Conservation (phyloP, 2,329 filamentous ascomycete genomes). For the Claviceps pusilla region DNA sequence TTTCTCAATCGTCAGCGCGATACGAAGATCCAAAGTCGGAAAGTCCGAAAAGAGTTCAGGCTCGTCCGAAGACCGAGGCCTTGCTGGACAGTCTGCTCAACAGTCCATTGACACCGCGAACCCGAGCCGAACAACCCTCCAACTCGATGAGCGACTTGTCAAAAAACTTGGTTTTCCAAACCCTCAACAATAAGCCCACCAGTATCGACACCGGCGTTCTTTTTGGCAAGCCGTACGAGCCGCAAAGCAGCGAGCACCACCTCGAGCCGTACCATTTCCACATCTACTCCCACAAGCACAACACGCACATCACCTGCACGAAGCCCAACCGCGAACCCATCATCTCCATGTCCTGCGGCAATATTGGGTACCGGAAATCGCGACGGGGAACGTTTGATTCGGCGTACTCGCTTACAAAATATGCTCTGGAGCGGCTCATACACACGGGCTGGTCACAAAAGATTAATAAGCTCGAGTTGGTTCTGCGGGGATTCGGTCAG, state of each 20-base stretch:
- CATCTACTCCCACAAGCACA: slow-evolving; percentile 79
- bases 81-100: slow-evolving; percentile 22
- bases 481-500: slow-evolving; percentile 70
- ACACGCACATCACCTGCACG: slow-evolving; percentile 84
- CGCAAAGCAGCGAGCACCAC: slow-evolving; percentile 20
- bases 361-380: slow-evolving; percentile 80
- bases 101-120: slow-evolving; percentile 8
- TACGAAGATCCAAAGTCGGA: slow-evolving; percentile 12
- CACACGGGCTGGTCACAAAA: slow-evolving; percentile 64
- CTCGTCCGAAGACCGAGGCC: slow-evolving; percentile 14
- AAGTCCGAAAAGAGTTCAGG: slow-evolving; percentile 10
- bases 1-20: slow-evolving; percentile 24
- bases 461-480: slow-evolving; percentile 64
- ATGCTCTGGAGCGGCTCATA: slow-evolving; percentile 69
- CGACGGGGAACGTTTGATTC: slow-evolving; percentile 75
- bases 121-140: slow-evolving; percentile 10
- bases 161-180: slow-evolving; percentile 25
- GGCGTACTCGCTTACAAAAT: slow-evolving; percentile 76
- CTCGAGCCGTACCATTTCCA: slow-evolving; percentile 69
- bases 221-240: slow-evolving; percentile 10
- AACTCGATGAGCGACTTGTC: slow-evolving; percentile 21
- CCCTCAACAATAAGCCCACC: slow-evolving; percentile 18
- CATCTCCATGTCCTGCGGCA: slow-evolving; percentile 66
- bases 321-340: slow-evolving; percentile 67
- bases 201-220: slow-evolving; percentile 18